Base-by-base conservation (phyloP, 2,329 filamentous ascomycete species). In the Alternaria angustiovoidea region DNA sequence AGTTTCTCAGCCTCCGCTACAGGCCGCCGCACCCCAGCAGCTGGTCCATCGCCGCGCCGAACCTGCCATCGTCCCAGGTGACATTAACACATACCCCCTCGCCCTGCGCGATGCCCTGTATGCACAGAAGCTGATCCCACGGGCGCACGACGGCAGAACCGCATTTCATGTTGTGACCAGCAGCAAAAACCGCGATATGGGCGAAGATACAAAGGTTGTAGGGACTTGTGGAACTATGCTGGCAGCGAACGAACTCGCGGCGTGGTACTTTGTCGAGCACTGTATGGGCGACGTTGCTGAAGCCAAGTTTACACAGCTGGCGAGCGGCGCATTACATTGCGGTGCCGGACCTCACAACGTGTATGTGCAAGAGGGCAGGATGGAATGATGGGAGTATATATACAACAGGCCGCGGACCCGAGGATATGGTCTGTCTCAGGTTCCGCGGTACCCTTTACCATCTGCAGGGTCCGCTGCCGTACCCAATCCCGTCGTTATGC, bases 41-140 rank as follows among this genome's bases (percentile, higher is more conserved):
- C 57, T 57, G 34, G 46, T 38, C 46, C 30, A 43, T 47, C 39
- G 30, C 36, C 39, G 26, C 43, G 16, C 38, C 53, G 39, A 48
- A 39, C 53, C 41, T 55, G 26, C 53, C 38, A 48, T 56, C 8
- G 42, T 59, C 9, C 51, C 57, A 7, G 66, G 58, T 20, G 44
- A 59, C 18, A 30, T 64, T 20, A 42, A 24, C 11, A 67, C 66
- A 26, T 69, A 67, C 26, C 66, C 65, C 20, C 51, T 42, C 14
- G 59, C 51, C 16, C 51, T 64, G 24, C 51, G 55, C 32, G 62
- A 61, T 18, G 62, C 59, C 5, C 26, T 62, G 56, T 54, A 59
- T 38, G 49, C 56, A n/a, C 51, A 60, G 18, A 60, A 56, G 14
- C 36, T 54, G 18, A 41, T 49, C 16, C 30, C 52, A 28, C 57